Evolutionary conservation across 2,329 filamentous ascomycete species (phyloP), one percentile per base, ranked within the genome.

Genomic region (Claviceps africana): DNA sequence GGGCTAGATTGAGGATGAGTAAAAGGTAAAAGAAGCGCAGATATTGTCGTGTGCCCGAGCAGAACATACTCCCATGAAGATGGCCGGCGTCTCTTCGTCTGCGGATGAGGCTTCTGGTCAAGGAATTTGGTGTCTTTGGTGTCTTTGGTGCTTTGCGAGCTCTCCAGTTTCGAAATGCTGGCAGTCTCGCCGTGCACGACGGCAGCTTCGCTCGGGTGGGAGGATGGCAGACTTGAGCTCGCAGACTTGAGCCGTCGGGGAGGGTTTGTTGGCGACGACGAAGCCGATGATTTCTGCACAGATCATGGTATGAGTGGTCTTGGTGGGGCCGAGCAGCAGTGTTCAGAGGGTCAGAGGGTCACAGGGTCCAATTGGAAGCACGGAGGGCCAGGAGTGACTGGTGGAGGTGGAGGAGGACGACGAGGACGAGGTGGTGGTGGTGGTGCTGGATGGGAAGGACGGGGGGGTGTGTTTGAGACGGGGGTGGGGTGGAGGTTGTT

Each of bases 1-100:
- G 65, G 59, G 58, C 67, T 69, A 53, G 17, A 28, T 9, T 25
- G 35, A 28, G 50, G 7, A 35, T 47, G 47, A 52, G 48, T 8
- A 52, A 22, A 22, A 21, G 10, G n/a, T 11, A 31, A 10, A n/a
- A 30, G 35, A 31, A 6, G 11, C 9, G 33, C 19, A 30, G 13
- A 47, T 17, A 5, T 15, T 33, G 30, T 40, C 48, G 52, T 53
- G 46, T 42, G n/a, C 37, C 30, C 47, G 15, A 37, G 17, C 3
- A 37, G 11, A 44, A 57, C 65, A 53, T 57, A 67, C 65, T 66
- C 63, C 62, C 61, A 65, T 62, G 57, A 56, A 58, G 58, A 31
- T 42, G 55, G 50, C 57, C 50, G 48, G 59, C 55, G 58, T 58
- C 57, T 57, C 22, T 45, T 50, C 19, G 35, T 25, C 43, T 21